Percentiles rank a stretch among this genome's conserved stretches.
phyloP scores from a whole-genome alignment of 176 grass and related monocot genomes.

The Zea mays region Zm-B73-REFERENCE-NAM-5.0 NC_050100.1:4300501-4301000 shows the following conservation, averaged over 20 bases:
- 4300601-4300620: too few species aligned
- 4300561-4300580: too few species aligned
- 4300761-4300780: neutral
- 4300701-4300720: too few species aligned
- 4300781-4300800: neutral
- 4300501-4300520: neutral
- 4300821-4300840: conserved; percentile 2
- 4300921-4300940: conserved; percentile 68
- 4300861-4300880: neutral
- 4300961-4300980: conserved; percentile 91
- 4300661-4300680: too few species aligned
- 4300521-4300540: too few species aligned
- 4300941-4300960: conserved; percentile 85
- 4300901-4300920: conserved; percentile 6
- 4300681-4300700: too few species aligned
- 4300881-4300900: neutral
- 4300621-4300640: too few species aligned
- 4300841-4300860: neutral
- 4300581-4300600: too few species aligned
- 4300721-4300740: neutral
- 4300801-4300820: neutral
- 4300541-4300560: too few species aligned
- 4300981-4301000: conserved; percentile 89
- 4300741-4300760: neutral
- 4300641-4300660: too few species aligned